Base-by-base conservation (phyloP, 805 yeast genomes). In the Wickerhamiella parazyma region DNA sequence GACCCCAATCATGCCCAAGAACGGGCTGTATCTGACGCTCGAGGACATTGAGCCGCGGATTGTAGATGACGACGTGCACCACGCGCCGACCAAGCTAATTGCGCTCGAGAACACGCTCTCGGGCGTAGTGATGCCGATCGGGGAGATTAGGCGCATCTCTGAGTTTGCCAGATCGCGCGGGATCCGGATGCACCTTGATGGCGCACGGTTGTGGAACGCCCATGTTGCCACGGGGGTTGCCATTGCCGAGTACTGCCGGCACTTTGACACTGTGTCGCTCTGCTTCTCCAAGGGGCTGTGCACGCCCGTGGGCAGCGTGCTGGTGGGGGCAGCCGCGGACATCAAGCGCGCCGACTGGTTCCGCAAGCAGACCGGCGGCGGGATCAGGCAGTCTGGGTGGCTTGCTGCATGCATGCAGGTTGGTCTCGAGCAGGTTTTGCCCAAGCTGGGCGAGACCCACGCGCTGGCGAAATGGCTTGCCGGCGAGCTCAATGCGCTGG, bases 121-220 rank as follows among this genome's bases (percentile, higher is more conserved):
- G 53, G 97, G 97, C 19, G 68, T 80, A 29, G 63, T 87, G 36
- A 71, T 73, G 60, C 97, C 97, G 7, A 54, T 78, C 36, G 89
- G 79, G 26, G 95, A 87, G 59, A 69, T 87, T 44, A 64, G 65
- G 46, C 72, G 74, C 45, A 87, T 87, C 53, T 71, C 80, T 35
- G 69, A 64, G 34, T 87, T 82, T 70, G 83, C 89, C 49, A 67
- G 69, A 42, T 71, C 64, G 22, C 68, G 77, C 51, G 68, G 67
- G 44, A 62, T 83, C 44, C 70, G 66, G 45, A 60, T 86, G 51
- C 96, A 89, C 56, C 74, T 86, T 54, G 97, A 87, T 59, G 97
- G 96, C 49, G 97, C 96, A n/a, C 72, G 97, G 54, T 64, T 87
- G 41, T 86, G 93, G 87, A 83, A 82, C 59, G 95, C 95, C n/a